Conservation (phyloP, 2,329 filamentous ascomycete genomes). For the Ceratocystiopsis brevicomis region DNA sequence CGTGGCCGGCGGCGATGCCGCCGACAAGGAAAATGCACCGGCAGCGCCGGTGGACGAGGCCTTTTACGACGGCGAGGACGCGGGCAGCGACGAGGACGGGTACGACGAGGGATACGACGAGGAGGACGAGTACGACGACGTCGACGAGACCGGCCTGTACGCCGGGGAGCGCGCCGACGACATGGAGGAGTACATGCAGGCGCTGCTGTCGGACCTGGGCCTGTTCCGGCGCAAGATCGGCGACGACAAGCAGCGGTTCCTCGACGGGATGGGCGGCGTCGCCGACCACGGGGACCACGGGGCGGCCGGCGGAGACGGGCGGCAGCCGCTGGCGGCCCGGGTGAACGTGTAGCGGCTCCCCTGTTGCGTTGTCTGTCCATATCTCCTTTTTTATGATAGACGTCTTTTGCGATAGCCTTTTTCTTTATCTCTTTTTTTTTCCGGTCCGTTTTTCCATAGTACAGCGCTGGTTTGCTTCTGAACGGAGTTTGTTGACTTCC, state of each 20-base stretch:
- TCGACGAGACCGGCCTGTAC: constrained; percentile 24
- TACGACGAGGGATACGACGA: constrained; percentile 39
- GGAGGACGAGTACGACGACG: constrained; percentile 31
- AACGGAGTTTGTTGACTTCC: too few species aligned
- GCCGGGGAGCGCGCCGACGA: constrained; percentile 30
- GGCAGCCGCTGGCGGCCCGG: constrained; percentile 26
- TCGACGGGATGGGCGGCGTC: constrained; percentile 20
- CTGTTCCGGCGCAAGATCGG: constrained; percentile 72
- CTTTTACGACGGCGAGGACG: constrained; percentile 12
- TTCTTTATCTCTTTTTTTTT: too few species aligned
- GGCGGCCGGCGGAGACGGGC: constrained; percentile 22
- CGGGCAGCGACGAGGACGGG: constrained; percentile 9
- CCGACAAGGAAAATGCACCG: constrained; percentile 10
- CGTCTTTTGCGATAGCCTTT: too few species aligned
- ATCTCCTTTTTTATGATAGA: too few species aligned
- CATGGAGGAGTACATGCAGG: constrained; percentile 70
- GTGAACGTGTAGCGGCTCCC: constrained; percentile 17
- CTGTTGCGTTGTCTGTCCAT: too few species aligned
- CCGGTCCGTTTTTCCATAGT: too few species aligned
- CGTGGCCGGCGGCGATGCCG: not conserved
- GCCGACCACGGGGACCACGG: too few species aligned
- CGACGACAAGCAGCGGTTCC: constrained; percentile 57
- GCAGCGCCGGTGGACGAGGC: constrained; percentile 10
- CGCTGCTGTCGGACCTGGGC: constrained; percentile 60
- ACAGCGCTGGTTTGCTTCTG: too few species aligned